Base-by-base conservation (phyloP, 495 filamentous ascomycete genomes). In the Penicillium malachiteum region DNA sequence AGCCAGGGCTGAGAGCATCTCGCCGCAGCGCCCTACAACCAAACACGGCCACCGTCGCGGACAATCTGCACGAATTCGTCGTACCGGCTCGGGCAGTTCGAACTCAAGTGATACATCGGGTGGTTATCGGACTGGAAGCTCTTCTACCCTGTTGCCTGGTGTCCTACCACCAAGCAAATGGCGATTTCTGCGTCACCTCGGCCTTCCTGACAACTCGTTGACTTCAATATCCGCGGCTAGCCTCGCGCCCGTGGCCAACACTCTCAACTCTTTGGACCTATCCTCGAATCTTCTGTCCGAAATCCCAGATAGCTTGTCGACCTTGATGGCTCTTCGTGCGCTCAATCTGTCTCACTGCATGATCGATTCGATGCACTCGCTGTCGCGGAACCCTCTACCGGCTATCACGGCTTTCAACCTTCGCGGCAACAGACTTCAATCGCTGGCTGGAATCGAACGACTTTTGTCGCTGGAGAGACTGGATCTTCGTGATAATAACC, bases 331-430 rank as follows among this genome's bases (percentile, higher is more conserved):
- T 17, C 80, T 98, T 18, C 83, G 90, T 44, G 92, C 94, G 21
- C 73, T 98, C 44, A 97, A 98, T 64, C 78, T 98, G 30, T 93
- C 92, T 12, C 86, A 91, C 64, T 97, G 94, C 79, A 96, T 97
- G 93, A 96, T 98, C 47, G 90, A 94, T 50, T 95, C 91, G 33
- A 76, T 98, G 53, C 91, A 95, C 60, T 96, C 92, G 4, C 76
- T 98, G 14, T 84, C 85, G 2, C 83, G 89, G 52, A 92, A 87
- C 67, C 93, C 94, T 32, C 80, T 98, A 3, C 92, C 94, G 13
- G 93, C 94, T 45, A 96, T 97, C 57, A 93, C 88, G 4, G 91
- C 91, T 17, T 80, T 98, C 58, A 97, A 97, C 65, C 82, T 98
- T 42, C 87, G 94, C 42, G 87, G 83, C 17, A 98, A 98, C 69